These are phyloP conservation scores for Cicer cuneatum DNA, from an alignment of 306 rosid genomes.

Conservation along the genomic window DNA sequence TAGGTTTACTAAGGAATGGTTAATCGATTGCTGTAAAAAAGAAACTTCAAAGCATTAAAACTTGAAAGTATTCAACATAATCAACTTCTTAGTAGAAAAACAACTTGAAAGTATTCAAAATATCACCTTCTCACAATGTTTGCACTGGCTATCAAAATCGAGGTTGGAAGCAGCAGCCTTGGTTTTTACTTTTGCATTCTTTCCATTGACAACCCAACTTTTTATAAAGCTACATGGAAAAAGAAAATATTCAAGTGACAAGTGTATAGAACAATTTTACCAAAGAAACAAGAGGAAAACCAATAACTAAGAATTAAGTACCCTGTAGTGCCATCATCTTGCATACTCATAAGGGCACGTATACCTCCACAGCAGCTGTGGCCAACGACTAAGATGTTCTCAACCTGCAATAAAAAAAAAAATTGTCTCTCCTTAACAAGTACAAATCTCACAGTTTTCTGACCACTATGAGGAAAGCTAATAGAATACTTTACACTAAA, in stretches of 20 bases:
- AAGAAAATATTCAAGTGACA: slow-evolving; percentile 42
- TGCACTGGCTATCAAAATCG: slow-evolving; percentile 83
- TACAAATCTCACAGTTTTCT: neutral
- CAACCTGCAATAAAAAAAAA: slow-evolving; percentile 63
- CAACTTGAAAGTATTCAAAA: slow-evolving; percentile 1
- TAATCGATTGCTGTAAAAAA: slow-evolving; percentile 73
- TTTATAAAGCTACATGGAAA: slow-evolving; percentile 64
- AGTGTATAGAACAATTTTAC: slow-evolving; percentile 13
- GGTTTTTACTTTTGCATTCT: slow-evolving; percentile 73
- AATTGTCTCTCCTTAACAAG: neutral
- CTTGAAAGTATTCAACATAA: slow-evolving; percentile 15
- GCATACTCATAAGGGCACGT: slow-evolving; percentile 92
- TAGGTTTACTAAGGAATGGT: slow-evolving; percentile 74
- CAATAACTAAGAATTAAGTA: slow-evolving; percentile 43
- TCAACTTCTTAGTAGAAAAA: slow-evolving; percentile 6
- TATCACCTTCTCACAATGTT: slow-evolving; percentile 89
- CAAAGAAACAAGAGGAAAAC: slow-evolving; percentile 22
- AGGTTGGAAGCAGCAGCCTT: slow-evolving; percentile 71
- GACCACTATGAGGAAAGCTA: slow-evolving; percentile 14
- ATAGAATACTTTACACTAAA: slow-evolving; percentile 3
- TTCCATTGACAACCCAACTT: slow-evolving; percentile 85
- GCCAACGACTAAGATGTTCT: slow-evolving; percentile 84
- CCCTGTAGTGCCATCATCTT: slow-evolving; percentile 71
- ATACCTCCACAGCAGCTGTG: slow-evolving; percentile 99
- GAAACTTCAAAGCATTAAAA: slow-evolving; percentile 10